Conservation (phyloP, 2,329 filamentous ascomycete species). For the Amesomyces nigricolor region DNA sequence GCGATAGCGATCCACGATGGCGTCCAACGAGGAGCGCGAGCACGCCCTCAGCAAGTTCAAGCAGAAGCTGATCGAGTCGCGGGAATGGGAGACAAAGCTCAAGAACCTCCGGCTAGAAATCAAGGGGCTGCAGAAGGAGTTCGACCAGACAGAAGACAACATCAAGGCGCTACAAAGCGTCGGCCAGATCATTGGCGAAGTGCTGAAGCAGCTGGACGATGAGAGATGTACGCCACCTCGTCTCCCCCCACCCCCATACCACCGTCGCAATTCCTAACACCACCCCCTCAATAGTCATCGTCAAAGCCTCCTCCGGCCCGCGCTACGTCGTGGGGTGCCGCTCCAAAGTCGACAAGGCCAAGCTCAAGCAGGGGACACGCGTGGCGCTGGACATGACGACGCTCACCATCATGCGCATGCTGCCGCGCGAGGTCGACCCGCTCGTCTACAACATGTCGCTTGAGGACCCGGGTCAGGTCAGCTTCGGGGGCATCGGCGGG, state of each 20-base stretch:
- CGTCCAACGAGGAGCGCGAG: slow-evolving; percentile 54
- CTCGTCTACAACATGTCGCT: slow-evolving; percentile 99
- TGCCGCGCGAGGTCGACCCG: slow-evolving; percentile 95
- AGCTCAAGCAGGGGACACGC: slow-evolving; percentile 96
- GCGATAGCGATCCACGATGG: slow-evolving; percentile 34
- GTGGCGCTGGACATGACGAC: slow-evolving; percentile 99
- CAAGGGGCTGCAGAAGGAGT: slow-evolving; percentile 90
- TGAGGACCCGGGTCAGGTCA: slow-evolving; percentile 95
- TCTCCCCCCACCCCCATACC: slow-evolving; percentile 16
- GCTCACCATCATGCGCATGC: slow-evolving; percentile 99
- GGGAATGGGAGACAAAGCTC: slow-evolving; percentile 98
- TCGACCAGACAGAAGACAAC: slow-evolving; percentile 95
- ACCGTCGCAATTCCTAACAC: slow-evolving; percentile 22
- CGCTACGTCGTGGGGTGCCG: slow-evolving; percentile 97
- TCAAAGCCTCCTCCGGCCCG: slow-evolving; percentile 94
- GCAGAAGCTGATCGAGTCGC: slow-evolving; percentile 79
- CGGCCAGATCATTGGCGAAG: slow-evolving; percentile 98
- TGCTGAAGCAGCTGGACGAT: slow-evolving; percentile 96
- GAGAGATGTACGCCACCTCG: slow-evolving; percentile 73
- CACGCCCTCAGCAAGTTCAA: slow-evolving; percentile 74
- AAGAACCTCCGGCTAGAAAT: slow-evolving; percentile 92
- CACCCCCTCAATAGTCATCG: slow-evolving; percentile 63
- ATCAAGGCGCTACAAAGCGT: slow-evolving; percentile 99
- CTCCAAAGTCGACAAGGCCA: slow-evolving; percentile 94
- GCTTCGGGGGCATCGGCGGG: slow-evolving; percentile 95